Base-by-base conservation (phyloP, 176 grass and related monocot genomes). In the Phoenix roebelenii region DNA sequence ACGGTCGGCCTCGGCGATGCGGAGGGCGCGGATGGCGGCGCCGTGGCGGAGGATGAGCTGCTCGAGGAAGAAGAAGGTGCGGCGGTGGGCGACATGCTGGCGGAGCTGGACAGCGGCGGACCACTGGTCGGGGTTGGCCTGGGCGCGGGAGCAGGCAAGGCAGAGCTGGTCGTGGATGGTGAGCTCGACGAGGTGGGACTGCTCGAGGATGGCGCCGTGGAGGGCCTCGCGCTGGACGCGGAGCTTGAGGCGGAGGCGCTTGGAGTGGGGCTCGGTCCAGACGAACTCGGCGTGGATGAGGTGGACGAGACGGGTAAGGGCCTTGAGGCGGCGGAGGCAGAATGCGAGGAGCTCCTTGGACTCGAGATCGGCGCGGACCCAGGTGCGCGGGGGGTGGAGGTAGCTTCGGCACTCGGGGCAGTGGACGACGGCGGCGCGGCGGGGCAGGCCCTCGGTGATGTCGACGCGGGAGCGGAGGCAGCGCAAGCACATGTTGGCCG, bases 261-360 rank as follows among this genome's bases (percentile, higher is more conserved):
- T 95, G 75, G 90, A 95, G 78, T 95, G 91, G 52, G 86, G 91
- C 67, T 95, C 91, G 25, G 86, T 90, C 76, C 89, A 95, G 68
- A 87, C 76, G 61, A 95, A 95, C 80, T 87, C 86, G n/a, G 91
- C 83, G 61, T 80, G 77, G 57, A 77, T 77, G 51, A 95, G 80
- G 30, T 78, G 80, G 51, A 95, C 74, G 25, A 67, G 72, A 59
- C 86, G 85, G 24, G 71, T 73, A 16, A 86, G 79, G 51, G 86
- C 83, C 58, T 72, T 82, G 72, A 95, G 65, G 60, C 80, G 86
- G 80, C 84, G 83, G 3, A 95, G 79, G 52, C 83, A 80, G 81
- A 95, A 86, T 59, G 85, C 69, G 66, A 95, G 74, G 63, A 95
- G 90, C 25, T 89, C 86, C 44, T 81, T 79, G 1, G 90, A 95